phyloP scores from a whole-genome alignment of 169 alveolate species.

The Plasmodium vinckei region DNA sequence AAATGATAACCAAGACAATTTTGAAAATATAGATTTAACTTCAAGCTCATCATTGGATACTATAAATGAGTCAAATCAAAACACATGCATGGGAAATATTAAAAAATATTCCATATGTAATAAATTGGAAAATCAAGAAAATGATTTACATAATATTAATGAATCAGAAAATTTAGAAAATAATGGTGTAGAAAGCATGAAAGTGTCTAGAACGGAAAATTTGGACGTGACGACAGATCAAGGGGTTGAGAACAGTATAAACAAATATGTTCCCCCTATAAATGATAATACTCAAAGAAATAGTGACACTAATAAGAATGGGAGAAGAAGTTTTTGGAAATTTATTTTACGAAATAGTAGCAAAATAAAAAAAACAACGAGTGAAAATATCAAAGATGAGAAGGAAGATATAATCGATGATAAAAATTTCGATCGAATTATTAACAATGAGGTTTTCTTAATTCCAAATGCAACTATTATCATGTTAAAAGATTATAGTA shows the following conservation, averaged over 20 bases:
- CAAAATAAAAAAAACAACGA: constrained; percentile 10
- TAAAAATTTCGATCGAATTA: constrained; percentile 45
- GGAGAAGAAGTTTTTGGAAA: constrained; percentile 50
- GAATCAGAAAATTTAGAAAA: not conserved
- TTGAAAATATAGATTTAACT: no score
- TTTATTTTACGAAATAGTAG: constrained; percentile 13
- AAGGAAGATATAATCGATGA: not conserved
- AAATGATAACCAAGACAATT: no score
- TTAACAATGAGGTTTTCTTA: constrained; percentile 21
- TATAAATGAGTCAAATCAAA: not conserved
- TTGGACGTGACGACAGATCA: not conserved
- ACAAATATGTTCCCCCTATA: not conserved
- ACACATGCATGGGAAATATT: constrained; percentile 1
- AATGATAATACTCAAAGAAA: not conserved
- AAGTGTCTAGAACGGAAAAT: constrained; percentile 21
- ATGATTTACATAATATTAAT: not conserved
- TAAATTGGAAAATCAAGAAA: not conserved
- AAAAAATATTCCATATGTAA: constrained; percentile 13
- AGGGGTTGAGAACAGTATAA: not conserved
- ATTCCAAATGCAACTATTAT: constrained; percentile 48
- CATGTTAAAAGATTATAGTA: constrained; percentile 39
- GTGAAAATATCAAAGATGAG: not conserved
- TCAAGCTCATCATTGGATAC: constrained; percentile 5
- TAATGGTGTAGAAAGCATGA: not conserved
- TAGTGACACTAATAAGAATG: not conserved